These are phyloP conservation scores for Chlorophyllum brunneum DNA, from an alignment of 768 basidiomycete species.

Conservation along the genomic window DNA sequence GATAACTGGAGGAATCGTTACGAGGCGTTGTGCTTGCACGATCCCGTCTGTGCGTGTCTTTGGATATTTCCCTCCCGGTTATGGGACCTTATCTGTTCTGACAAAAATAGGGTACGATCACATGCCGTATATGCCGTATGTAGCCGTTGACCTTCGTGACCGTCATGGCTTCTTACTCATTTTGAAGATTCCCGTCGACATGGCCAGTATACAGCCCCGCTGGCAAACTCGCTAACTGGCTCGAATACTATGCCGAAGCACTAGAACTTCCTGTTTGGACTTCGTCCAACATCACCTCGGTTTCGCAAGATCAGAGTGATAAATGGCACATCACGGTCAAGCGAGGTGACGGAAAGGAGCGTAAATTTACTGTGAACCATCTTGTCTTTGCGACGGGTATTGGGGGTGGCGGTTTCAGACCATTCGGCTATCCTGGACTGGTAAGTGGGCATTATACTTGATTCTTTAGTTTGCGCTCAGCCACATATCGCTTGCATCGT, in stretches of 20 bases:
- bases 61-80: background rate
- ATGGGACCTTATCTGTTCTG: conserved; percentile 10
- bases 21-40: conserved; percentile 52
- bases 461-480: no score
- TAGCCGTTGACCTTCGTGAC: conserved; percentile 3
- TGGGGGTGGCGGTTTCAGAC: conserved; percentile 39
- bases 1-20: conserved; percentile 65
- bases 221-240: conserved; percentile 58
- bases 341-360: conserved; percentile 27
- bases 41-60: conserved; percentile 45
- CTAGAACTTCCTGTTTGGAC: conserved; percentile 67
- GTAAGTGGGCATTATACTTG: conserved; percentile 18
- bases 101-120: conserved; percentile 26
- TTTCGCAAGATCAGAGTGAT: conserved; percentile 31
- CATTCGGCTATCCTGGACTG: conserved; percentile 42
- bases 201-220: conserved; percentile 59
- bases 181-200: conserved; percentile 35
- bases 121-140: conserved; percentile 49
- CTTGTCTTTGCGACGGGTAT: conserved; percentile 57
- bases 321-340: conserved; percentile 44
- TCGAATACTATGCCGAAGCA: conserved; percentile 56
- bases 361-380: conserved; percentile 42
- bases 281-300: conserved; percentile 35
- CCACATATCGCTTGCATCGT: no score
- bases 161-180: background rate